Base-by-base conservation (phyloP, 108 stramenopile genomes). In the Epithemia pelagica region DNA sequence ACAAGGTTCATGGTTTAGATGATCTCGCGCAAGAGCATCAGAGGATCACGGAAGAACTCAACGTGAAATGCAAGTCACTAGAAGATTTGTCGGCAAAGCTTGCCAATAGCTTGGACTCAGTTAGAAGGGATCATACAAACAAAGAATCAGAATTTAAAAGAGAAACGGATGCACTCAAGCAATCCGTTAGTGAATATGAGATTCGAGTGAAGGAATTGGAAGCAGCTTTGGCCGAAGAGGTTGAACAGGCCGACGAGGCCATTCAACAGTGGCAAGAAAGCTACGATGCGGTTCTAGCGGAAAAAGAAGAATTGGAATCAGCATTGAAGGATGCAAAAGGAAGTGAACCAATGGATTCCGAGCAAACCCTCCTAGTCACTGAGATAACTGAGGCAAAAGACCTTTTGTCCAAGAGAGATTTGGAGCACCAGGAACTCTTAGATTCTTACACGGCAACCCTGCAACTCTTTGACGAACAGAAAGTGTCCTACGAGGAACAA, bases 181-280 rank as follows among this genome's bases (percentile, higher is more conserved):
- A 58, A 19, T 5, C 56, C 22, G 5, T 58, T 5, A 8, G 21
- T 18, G 56, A 58, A 58, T 19, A 58, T 27, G 21, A 19, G 7
- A 58, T 58, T 58, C 56, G 26, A 27, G 25, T 58, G 7, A 10
- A 29, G 7, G 61, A 61, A 32, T n/a, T 32, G 8, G 61, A 61
- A 31, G 57, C 5, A 26, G 57, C 23, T 5, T 27, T 58, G 57
- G 61, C 61, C n/a, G 26, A 20, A 7, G 61, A 62, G 29, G 22
- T 31, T 62, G 61, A 31, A 8, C n/a, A 32, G 7, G 31, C 31
- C 10, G 22, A 32, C n/a, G 55, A 29, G 29, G 70, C 61, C 32
- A 66, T 72, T 59, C 46, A 52, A 19, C 30, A 66, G 57, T 72
- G 59, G 65, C 62, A 72, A 27, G 71, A 65, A 58, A 59, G 65